phyloP scores from a whole-genome alignment of 345 rosid species.

The Diplotaxis tenuifolia region DNA sequence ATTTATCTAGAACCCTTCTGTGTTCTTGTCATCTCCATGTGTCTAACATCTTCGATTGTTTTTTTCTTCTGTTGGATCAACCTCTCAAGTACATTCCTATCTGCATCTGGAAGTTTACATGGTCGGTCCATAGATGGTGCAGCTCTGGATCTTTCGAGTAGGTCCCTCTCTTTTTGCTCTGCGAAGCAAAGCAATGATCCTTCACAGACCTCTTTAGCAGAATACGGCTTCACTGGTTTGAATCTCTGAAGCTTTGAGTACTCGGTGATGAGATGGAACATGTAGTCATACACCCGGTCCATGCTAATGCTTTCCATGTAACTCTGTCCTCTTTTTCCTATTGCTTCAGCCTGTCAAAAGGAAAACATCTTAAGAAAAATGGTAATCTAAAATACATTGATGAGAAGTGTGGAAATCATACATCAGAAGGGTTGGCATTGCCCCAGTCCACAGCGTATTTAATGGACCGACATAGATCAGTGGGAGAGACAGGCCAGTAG shows the following conservation, averaged over 20 bases:
- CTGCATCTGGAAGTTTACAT: conserved; percentile 50
- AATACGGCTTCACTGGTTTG: conserved; percentile 68
- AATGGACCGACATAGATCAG: conserved; percentile 58
- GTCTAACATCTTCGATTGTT: conserved; percentile 45
- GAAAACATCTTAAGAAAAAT: background rate
- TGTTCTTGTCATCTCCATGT: conserved; percentile 41
- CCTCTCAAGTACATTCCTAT: conserved; percentile 29
- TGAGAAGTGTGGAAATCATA: conserved; percentile 28
- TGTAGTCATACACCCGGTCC: conserved; percentile 78
- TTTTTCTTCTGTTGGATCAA: conserved; percentile 49
- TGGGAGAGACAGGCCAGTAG: conserved; percentile 80
- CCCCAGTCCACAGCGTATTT: conserved; percentile 90
- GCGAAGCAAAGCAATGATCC: conserved; percentile 84
- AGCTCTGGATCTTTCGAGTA: conserved; percentile 51
- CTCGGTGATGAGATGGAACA: conserved; percentile 73
- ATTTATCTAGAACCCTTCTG: conserved; percentile 16
- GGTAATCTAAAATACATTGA: background rate
- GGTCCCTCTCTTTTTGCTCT: conserved; percentile 50
- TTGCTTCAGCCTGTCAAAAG: conserved; percentile 57
- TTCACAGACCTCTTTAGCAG: conserved; percentile 61
- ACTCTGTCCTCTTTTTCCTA: conserved; percentile 75
- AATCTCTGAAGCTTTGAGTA: conserved; percentile 77
- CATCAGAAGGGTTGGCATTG: conserved; percentile 62
- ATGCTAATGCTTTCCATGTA: conserved; percentile 69
- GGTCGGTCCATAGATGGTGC: conserved; percentile 53